Evolutionary conservation across 345 rosid species (phyloP).

Genomic region (Heritiera fomes): DNA sequence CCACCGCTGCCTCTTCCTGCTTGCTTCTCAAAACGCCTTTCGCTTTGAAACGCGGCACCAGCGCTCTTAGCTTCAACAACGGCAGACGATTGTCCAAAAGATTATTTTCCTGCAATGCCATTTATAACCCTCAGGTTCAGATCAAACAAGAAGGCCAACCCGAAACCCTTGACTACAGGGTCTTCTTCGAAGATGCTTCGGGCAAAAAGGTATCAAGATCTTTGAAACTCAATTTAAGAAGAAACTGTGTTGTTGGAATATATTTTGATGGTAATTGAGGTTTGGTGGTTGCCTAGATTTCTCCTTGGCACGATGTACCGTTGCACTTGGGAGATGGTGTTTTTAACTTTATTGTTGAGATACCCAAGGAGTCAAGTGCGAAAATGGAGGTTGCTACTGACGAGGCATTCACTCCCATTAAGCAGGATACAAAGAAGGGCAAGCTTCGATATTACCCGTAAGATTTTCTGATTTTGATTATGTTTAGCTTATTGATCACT

Average conservation of each 20-base stretch:
- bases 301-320: constrained; percentile 98
- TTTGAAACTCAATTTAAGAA: background rate
- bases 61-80: background rate
- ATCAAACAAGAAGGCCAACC: constrained; percentile 27
- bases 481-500: background rate
- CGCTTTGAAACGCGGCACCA: constrained; percentile 5
- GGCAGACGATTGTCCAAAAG: constrained; percentile 5
- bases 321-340: constrained; percentile 77
- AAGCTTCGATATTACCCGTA: constrained; percentile 74
- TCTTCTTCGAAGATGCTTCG: constrained; percentile 25
- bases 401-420: constrained; percentile 77
- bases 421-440: constrained; percentile 62
- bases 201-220: constrained; percentile 21
- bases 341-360: constrained; percentile 82
- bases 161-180: constrained; percentile 24
- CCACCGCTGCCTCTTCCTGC: constrained; percentile 13
- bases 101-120: constrained; percentile 20
- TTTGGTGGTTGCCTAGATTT: constrained; percentile 45
- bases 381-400: constrained; percentile 99
- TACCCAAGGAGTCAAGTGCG: constrained; percentile 90
- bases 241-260: background rate
- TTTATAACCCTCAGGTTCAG: constrained; percentile 24
- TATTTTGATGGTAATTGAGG: background rate
- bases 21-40: constrained; percentile 9
- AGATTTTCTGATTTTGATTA: constrained; percentile 26